Percentiles rank a stretch among this genome's conserved stretches.
These are phyloP conservation scores for Boletus reticulatus DNA, from an alignment of 768 basidiomycete species.

Conservation along the genomic window DNA sequence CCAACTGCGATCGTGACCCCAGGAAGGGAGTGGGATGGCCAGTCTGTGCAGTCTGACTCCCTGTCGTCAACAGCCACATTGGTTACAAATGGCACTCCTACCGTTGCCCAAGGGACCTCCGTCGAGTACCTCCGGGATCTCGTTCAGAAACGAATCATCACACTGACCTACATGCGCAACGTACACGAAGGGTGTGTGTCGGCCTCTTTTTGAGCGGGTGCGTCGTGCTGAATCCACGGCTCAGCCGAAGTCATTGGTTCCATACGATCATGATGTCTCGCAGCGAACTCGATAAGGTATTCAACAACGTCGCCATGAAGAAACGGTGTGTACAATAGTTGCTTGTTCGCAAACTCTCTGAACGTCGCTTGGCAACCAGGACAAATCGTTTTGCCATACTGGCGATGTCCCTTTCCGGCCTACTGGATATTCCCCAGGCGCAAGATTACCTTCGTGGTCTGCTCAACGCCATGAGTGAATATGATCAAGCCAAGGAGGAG, in stretches of 20 bases:
- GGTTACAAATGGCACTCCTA: conserved; percentile 33
- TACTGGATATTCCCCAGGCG: conserved; percentile 79
- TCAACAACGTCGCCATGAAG: conserved; percentile 73
- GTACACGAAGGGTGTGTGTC: conserved; percentile 79
- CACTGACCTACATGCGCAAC: conserved; percentile 80
- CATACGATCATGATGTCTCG: conserved; percentile 81
- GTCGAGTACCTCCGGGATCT: conserved; percentile 78
- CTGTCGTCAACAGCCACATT: conserved; percentile 39
- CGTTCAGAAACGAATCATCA: conserved; percentile 81
- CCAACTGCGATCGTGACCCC: conserved; percentile 39
- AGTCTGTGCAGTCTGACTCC: conserved; percentile 56
- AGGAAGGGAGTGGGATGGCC: conserved; percentile 69
- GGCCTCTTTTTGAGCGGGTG: not conserved
- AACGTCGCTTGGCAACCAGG: conserved; percentile 38
- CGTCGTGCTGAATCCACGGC: not conserved
- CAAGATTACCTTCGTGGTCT: conserved; percentile 78
- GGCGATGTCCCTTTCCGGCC: conserved; percentile 80
- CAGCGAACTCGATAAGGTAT: conserved; percentile 69
- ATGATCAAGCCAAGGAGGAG: conserved; percentile 64
- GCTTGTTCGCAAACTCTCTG: not conserved
- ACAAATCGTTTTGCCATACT: conserved; percentile 82
- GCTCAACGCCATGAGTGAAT: conserved; percentile 69
- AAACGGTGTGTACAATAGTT: conserved; percentile 53
- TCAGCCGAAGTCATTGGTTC: conserved; percentile 82
- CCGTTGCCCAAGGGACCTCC: conserved; percentile 58